Percentiles rank a stretch among this genome's conserved stretches.
phyloP scores from a whole-genome alignment of 495 filamentous ascomycete genomes.

The Geopyxis carbonaria region DNA sequence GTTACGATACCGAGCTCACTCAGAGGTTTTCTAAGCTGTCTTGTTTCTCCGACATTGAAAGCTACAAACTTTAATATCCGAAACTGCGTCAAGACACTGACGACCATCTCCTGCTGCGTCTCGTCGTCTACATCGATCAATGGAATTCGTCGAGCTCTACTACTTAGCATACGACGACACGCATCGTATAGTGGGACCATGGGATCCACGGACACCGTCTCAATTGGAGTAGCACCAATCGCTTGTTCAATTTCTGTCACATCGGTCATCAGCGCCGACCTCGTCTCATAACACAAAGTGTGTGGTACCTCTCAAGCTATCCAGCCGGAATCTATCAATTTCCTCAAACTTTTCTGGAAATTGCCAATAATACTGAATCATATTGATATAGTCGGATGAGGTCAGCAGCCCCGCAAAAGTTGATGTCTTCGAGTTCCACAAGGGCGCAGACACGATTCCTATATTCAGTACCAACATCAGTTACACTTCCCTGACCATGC shows the following conservation, averaged over 20 bases:
- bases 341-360: slow-evolving; percentile 76
- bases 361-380: slow-evolving; percentile 99
- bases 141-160: slow-evolving; percentile 80
- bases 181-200: slow-evolving; percentile 83
- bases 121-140: slow-evolving; percentile 91
- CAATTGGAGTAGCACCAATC: slow-evolving; percentile 74
- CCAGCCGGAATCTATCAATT: slow-evolving; percentile 86
- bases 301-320: slow-evolving; percentile 69
- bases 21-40: slow-evolving; percentile 73
- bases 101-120: slow-evolving; percentile 78
- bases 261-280: slow-evolving; percentile 4
- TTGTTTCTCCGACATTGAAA: slow-evolving; percentile 84
- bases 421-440: slow-evolving; percentile 92
- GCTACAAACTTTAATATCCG: slow-evolving; percentile 96
- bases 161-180: slow-evolving; percentile 84
- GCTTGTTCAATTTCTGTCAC: slow-evolving; percentile 76
- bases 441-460: slow-evolving; percentile 95
- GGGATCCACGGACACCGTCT: slow-evolving; percentile 90
- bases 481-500: not conserved
- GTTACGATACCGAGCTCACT: slow-evolving; percentile 74
- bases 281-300: not conserved
- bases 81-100: slow-evolving; percentile 94
- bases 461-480: slow-evolving; percentile 7
- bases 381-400: slow-evolving; percentile 93
- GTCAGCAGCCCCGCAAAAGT: slow-evolving; percentile 90